Conservation (phyloP, 2,329 filamentous ascomycete species). For the Pseudogymnoascus sp. region DNA sequence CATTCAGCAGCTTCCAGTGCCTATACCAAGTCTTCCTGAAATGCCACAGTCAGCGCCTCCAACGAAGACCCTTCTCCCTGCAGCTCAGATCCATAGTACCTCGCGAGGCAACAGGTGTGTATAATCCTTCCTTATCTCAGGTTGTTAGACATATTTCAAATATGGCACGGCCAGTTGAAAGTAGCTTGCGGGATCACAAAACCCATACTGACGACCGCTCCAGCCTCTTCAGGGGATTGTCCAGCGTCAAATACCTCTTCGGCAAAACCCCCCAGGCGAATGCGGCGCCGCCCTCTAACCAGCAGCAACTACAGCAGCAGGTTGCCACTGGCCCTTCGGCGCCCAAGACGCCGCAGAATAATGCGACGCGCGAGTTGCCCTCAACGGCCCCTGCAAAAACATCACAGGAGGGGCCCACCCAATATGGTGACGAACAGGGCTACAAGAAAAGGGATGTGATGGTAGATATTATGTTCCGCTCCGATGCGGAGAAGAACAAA, state of each 20-base stretch:
- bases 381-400: not conserved
- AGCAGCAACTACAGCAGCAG: not conserved
- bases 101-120: conserved; percentile 15
- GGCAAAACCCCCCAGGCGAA: not conserved
- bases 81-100: conserved; percentile 16
- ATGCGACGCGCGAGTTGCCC: not conserved
- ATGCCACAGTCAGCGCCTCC: conserved; percentile 10
- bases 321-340: not conserved
- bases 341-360: not conserved
- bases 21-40: conserved; percentile 21
- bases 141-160: not conserved
- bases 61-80: conserved; percentile 13
- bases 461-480: conserved; percentile 3
- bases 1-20: conserved; percentile 16
- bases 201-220: not conserved
- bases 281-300: not conserved
- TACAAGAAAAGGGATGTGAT: not conserved
- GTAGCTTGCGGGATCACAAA: not conserved
- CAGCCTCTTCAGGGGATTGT: not conserved
- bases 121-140: not conserved
- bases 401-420: conserved; percentile 3
- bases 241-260: not conserved
- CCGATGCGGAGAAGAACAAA: conserved; percentile 23
- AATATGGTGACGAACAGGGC: not conserved
- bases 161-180: not conserved